Evolutionary conservation across 805 yeast species (phyloP), one percentile per base, ranked within the genome.

Genomic region (Tetrapisispora nanseiensis): DNA sequence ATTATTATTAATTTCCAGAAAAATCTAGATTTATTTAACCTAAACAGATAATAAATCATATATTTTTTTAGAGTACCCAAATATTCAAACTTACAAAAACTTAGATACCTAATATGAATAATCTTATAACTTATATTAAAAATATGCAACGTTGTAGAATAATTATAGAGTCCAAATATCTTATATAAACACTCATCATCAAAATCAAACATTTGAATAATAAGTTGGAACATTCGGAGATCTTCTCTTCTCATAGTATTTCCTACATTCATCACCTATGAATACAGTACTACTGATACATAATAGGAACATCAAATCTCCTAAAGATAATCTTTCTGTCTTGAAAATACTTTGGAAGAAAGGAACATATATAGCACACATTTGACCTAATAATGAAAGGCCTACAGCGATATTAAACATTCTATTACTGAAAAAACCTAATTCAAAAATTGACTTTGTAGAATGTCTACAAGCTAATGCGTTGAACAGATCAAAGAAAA

Each of bases 371-470:
- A 92, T 81, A 13, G 95, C 98, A 60, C 94, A 83, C 47, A 92
- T 62, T 66, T 92, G 97, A 11, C 98, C 98, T 39, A 86, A 40
- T 32, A 92, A 61, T 1, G 96, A 87, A 1, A 92, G 84, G 12
- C 83, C 77, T 16, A 92, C 96, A 0, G 98, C 96, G 49, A 82
- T 68, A 57, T 92, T 92, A 70, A 92, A 92, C 95, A 92, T 90
- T 46, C 72, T 75, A 66, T 92, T 92, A 7, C 74, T 71, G 51
- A 74, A 69, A 48, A 86, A 51, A 0, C 98, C 98, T 37, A 90
- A 54, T 56, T 84, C 82, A 55, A 87, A 83, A 15, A 83, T 75
- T 2, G 95, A 83, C 59, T 86, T 89, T 35, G 86, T 72, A 45
- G 82, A 74, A 49, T 94, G 95, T 56, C 97, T 85, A 63, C 97